These are phyloP conservation scores for Pichia thaimueangensis DNA, from an alignment of 805 yeast species.

Conservation along the genomic window DNA sequence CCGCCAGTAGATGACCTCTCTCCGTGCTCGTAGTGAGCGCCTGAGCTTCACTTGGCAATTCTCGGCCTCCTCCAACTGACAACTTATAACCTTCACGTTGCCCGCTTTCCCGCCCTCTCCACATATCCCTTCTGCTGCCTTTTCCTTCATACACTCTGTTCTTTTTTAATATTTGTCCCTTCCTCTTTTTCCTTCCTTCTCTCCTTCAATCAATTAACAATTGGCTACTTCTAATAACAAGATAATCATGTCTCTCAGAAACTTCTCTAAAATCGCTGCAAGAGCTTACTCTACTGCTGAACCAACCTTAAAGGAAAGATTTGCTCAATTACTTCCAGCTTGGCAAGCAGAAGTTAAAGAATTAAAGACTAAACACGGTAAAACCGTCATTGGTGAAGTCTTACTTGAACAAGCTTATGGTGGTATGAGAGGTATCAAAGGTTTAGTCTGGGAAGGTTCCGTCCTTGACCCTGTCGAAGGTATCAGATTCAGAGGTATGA, in stretches of 20 bases:
- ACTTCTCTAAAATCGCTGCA: slow-evolving; percentile 25
- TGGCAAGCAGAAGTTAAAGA: slow-evolving; percentile 87
- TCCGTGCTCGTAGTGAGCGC: no score
- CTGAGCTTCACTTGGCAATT: no score
- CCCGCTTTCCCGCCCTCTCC: neutral
- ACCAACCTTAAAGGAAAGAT: slow-evolving; percentile 82
- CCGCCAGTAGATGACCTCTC: no score
- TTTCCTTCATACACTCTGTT: neutral
- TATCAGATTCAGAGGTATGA: slow-evolving; percentile 77
- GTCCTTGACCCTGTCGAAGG: slow-evolving; percentile 82
- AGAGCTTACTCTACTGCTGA: slow-evolving; percentile 36
- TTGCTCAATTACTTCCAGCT: slow-evolving; percentile 86
- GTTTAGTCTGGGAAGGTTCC: slow-evolving; percentile 85
- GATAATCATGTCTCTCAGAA: slow-evolving; percentile 23
- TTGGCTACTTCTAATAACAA: no score
- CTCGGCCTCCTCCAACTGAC: neutral
- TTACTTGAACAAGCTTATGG: slow-evolving; percentile 78
- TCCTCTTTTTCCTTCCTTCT: neutral
- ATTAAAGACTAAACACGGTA: slow-evolving; percentile 86
- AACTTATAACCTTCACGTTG: neutral
- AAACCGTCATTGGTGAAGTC: slow-evolving; percentile 71
- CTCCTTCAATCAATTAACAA: neutral
- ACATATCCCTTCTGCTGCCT: neutral
- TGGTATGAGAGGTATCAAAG: slow-evolving; percentile 86
- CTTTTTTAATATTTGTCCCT: neutral